Base-by-base conservation (phyloP, 2,329 filamentous ascomycete genomes). In the Fusarium coicis region DNA sequence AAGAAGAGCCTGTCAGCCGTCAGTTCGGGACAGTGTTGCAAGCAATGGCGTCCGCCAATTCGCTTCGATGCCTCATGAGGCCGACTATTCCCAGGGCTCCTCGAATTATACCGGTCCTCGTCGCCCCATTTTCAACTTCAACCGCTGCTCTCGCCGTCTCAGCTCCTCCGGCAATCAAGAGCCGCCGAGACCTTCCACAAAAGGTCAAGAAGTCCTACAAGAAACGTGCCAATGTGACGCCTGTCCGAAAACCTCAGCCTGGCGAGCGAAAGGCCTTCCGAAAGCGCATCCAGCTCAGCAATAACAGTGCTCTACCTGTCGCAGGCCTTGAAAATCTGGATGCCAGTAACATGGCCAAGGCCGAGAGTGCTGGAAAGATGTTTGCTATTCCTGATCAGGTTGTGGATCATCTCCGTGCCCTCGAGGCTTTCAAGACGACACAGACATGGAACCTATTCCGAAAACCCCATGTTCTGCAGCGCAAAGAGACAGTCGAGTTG, bases 401-500 rank as follows among this genome's bases (percentile, higher is more conserved):
- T 56, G 88, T 98, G 56, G 95, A 97, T 84, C 90, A 92, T 81
- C 85, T 99, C 84, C 89, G 95, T 77, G 89, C 91, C n/a, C 87
- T 93, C 60, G 93, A 97, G 80, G 95, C 94, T 7, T 99, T 99
- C 87, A 97, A 97, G 88, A 87, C 91, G 28, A 93, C 91, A 30
- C 96, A 98, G 87, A 91, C 89, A 73, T 99, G 96, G 95, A 89
- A 88, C 66, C 85, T 97, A 78, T 99, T 98, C 83, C 87, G 93
- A 76, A 88, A 91, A 74, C 96, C 96, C 32, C 93, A 93, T 63
- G 89, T 92, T 60, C 84, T 99, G 79, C 85, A 97, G 70, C 89
- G 95, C 76, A 86, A 89, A 65, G 94, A 98, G 85, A 93, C 93
- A n/a, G 85, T 93, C 44, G 88, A 93, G 68, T 78, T 98, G 77